Evolutionary conservation across 495 filamentous ascomycete genomes (phyloP).

Genomic region (Penicillium ochrochloron): DNA sequence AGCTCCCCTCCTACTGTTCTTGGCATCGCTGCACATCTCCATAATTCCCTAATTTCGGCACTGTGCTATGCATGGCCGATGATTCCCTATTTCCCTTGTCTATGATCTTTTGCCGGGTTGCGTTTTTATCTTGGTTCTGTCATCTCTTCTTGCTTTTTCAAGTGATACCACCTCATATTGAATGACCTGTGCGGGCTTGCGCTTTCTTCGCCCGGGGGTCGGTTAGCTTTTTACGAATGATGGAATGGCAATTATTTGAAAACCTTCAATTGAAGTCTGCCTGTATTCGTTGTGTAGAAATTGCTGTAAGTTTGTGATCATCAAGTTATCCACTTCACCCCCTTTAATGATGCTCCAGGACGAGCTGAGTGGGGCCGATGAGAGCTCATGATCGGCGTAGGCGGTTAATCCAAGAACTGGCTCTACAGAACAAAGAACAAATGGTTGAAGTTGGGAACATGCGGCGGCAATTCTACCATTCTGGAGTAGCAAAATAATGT

Average conservation of each 20-base stretch:
- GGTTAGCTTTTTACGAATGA: constrained; percentile 44
- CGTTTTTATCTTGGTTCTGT: constrained; percentile 19
- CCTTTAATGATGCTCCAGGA: background rate
- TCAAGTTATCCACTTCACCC: background rate
- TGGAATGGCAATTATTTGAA: constrained; percentile 38
- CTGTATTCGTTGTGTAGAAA: background rate
- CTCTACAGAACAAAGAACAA: background rate
- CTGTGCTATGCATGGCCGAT: constrained; percentile 14
- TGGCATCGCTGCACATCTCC: constrained; percentile 34
- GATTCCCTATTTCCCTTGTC: constrained; percentile 20
- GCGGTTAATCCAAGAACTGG: background rate
- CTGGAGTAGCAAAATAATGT: background rate
- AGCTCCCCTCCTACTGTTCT: constrained; percentile 33
- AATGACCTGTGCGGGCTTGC: constrained; percentile 39
- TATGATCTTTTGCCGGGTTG: constrained; percentile 24
- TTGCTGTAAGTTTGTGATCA: background rate
- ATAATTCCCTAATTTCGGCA: constrained; percentile 35
- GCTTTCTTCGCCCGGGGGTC: constrained; percentile 30
- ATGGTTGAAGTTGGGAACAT: background rate
- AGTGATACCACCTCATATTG: constrained; percentile 52
- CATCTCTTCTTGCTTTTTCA: constrained; percentile 30
- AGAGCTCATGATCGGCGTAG: background rate
- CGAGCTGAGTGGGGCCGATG: background rate
- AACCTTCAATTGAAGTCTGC: background rate
- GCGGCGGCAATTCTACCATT: background rate